These are phyloP conservation scores for Eutrema japonicum DNA, from an alignment of 345 rosid genomes.

Conservation along the genomic window DNA sequence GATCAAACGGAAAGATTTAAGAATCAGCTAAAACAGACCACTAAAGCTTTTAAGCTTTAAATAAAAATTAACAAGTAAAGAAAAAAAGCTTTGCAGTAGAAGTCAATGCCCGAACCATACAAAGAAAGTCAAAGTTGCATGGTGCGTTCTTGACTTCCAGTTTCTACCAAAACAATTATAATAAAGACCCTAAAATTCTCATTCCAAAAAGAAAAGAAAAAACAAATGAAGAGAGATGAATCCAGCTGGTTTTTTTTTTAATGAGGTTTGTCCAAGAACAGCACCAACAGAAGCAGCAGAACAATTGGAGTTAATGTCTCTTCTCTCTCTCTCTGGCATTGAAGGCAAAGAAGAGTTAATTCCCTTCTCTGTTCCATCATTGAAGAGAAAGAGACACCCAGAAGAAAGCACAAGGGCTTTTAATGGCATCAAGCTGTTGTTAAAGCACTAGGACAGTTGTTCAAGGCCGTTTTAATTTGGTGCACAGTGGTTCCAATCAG, in stretches of 20 bases:
- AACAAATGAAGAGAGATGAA: slow-evolving; percentile 47
- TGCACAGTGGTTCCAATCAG: slow-evolving; percentile 85
- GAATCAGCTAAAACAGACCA: slow-evolving; percentile 13
- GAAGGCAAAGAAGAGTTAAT: slow-evolving; percentile 41
- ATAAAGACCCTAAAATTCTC: slow-evolving; percentile 31
- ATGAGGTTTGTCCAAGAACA: slow-evolving; percentile 53
- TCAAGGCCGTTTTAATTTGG: slow-evolving; percentile 90
- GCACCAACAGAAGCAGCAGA: slow-evolving; percentile 56
- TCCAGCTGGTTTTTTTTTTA: slow-evolving; percentile 40
- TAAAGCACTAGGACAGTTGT: slow-evolving; percentile 63
- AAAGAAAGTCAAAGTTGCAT: slow-evolving; percentile 48
- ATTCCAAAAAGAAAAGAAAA: slow-evolving; percentile 17
- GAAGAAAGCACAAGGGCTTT: slow-evolving; percentile 41
- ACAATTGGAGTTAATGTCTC: slow-evolving; percentile 40
- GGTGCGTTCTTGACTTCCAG: slow-evolving; percentile 99
- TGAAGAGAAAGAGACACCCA: slow-evolving; percentile 48
- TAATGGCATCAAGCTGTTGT: slow-evolving; percentile 46
- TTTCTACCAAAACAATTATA: slow-evolving; percentile 37
- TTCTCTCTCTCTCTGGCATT: slow-evolving; percentile 52
- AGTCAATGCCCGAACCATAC: slow-evolving; percentile 99
- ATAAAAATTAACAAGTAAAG: neutral
- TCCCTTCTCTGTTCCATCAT: slow-evolving; percentile 44
- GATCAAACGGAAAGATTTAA: slow-evolving; percentile 2
- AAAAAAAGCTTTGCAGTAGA: slow-evolving; percentile 49
- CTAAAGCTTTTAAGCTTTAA: slow-evolving; percentile 5